phyloP scores from a whole-genome alignment of 768 basidiomycete species.

The Brasilioporus rufonigricans region DNA sequence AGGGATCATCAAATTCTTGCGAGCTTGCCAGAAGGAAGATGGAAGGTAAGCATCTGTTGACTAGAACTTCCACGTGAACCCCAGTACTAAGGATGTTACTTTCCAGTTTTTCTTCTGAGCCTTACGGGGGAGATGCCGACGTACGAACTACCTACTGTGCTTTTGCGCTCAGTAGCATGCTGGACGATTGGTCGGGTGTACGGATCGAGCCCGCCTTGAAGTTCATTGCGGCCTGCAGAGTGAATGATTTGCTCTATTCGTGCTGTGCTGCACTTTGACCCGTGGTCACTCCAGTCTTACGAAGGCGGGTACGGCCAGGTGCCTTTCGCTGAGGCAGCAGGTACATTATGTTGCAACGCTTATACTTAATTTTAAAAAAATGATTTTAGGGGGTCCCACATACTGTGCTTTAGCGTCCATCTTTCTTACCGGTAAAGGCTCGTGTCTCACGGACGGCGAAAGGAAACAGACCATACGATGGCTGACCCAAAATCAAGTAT shows the following conservation, averaged over 20 bases:
- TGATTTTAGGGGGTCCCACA: constrained; percentile 76
- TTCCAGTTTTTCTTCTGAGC: constrained; percentile 66
- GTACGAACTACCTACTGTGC: constrained; percentile 85
- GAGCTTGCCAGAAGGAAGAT: constrained; percentile 70
- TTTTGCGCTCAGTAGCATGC: constrained; percentile 75
- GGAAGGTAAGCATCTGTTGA: constrained; percentile 60
- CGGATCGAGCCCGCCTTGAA: constrained; percentile 55
- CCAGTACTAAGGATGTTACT: constrained; percentile 2
- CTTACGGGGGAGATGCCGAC: constrained; percentile 71
- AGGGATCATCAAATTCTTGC: constrained; percentile 67
- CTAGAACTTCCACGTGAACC: constrained; percentile 10
- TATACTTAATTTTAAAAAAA: neutral
- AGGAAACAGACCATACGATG: constrained; percentile 64
- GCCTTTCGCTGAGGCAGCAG: constrained; percentile 82
- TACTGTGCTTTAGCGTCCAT: constrained; percentile 87
- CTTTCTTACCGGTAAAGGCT: constrained; percentile 40
- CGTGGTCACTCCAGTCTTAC: constrained; percentile 58
- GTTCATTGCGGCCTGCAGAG: constrained; percentile 73
- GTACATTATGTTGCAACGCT: constrained; percentile 37
- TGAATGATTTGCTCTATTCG: constrained; percentile 33
- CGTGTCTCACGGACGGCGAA: constrained; percentile 35
- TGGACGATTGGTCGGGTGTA: constrained; percentile 77
- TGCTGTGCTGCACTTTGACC: neutral
- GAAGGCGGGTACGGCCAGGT: constrained; percentile 92
- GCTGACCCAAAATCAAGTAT: constrained; percentile 66